Evolutionary conservation across 179 eudicot species (phyloP).

Genomic region (Beta lomatogona): DNA sequence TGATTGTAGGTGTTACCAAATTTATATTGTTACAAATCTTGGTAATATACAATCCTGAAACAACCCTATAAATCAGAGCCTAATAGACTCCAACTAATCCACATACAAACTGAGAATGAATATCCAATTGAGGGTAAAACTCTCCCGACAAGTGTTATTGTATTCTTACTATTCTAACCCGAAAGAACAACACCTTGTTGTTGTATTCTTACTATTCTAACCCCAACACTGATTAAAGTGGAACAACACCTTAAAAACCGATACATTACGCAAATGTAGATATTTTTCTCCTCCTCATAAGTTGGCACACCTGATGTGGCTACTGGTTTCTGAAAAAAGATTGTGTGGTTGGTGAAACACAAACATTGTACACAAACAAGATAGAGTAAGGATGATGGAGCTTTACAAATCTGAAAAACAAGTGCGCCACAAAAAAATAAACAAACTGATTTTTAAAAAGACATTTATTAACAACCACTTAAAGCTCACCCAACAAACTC

Average conservation of each 20-base stretch:
- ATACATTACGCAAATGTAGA: not conserved
- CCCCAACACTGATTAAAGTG: too few relatives aligned
- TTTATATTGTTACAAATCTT: too few relatives aligned
- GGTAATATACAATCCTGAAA: too few relatives aligned
- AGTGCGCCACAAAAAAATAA: slow-evolving; percentile 22
- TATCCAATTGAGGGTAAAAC: too few relatives aligned
- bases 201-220: too few relatives aligned
- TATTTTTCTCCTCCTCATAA: not conserved
- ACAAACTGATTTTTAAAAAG: not conserved
- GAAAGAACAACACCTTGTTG: too few relatives aligned
- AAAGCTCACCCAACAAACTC: slow-evolving; percentile 29
- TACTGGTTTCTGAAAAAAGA: not conserved
- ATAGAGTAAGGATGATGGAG: not conserved
- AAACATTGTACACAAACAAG: not conserved
- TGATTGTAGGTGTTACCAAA: too few relatives aligned
- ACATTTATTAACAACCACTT: slow-evolving; percentile 22
- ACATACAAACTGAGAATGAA: too few relatives aligned
- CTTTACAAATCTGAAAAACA: not conserved
- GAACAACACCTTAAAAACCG: not conserved
- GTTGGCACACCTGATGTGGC: slow-evolving; percentile 5
- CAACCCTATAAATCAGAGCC: too few relatives aligned
- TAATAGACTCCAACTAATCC: too few relatives aligned
- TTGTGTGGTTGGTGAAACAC: slow-evolving; percentile 13
- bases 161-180: too few relatives aligned
- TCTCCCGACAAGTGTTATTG: too few relatives aligned